A percentile compares a stretch with the other conserved stretches of the same genome.
Conservation (phyloP, 2,329 filamentous ascomycete genomes). For the Tolypocladium capitatum region DNA sequence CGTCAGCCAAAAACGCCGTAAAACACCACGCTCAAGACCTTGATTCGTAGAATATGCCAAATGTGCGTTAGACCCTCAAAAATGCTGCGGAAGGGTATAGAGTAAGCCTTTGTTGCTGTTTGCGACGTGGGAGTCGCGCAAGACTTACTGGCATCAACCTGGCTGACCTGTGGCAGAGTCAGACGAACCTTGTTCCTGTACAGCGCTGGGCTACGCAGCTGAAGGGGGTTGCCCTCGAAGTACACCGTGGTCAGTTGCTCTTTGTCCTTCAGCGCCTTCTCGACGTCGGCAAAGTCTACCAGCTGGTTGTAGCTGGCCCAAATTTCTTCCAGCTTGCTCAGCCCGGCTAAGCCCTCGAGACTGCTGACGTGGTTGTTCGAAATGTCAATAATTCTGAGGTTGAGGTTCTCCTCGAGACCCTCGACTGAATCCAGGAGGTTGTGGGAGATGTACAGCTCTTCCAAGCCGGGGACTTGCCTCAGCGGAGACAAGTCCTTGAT, state of each 20-base stretch:
- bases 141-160: conserved; percentile 93
- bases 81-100: conserved; percentile 12
- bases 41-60: not conserved
- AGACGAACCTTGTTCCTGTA: conserved; percentile 91
- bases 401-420: conserved; percentile 53
- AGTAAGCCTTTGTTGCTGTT: not conserved
- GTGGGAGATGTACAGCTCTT: conserved; percentile 93
- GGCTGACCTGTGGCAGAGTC: conserved; percentile 72
- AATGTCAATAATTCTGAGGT: conserved; percentile 72
- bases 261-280: conserved; percentile 67
- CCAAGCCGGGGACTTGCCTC: conserved; percentile 57
- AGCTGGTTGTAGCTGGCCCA: conserved; percentile 91
- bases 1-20: conserved; percentile 1
- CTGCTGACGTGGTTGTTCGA: conserved; percentile 74
- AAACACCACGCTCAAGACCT: conserved; percentile 1
- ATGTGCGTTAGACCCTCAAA: conserved; percentile 13
- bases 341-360: conserved; percentile 55
- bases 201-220: conserved; percentile 62
- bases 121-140: not conserved
- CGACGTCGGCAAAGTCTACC: conserved; percentile 67
- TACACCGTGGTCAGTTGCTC: conserved; percentile 77
- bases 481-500: conserved; percentile 69
- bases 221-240: conserved; percentile 88
- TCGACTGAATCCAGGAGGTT: conserved; percentile 71
- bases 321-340: conserved; percentile 69